Evolutionary conservation across 2,329 filamentous ascomycete genomes (phyloP).

Genomic region (Mariannaea elegans): DNA sequence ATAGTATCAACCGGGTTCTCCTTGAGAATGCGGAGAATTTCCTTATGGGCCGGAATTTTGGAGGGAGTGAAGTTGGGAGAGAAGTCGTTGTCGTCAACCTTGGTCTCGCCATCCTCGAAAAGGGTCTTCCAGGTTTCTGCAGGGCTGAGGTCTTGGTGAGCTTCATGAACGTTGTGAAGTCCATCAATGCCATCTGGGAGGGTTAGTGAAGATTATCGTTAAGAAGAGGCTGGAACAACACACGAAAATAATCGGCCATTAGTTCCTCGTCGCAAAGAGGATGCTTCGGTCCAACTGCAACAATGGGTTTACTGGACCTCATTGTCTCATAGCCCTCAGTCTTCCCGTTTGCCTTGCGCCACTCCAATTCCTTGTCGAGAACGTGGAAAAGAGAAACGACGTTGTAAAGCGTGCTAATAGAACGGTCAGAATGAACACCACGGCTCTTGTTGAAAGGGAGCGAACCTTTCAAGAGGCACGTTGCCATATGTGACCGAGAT

Average conservation of each 20-base stretch:
- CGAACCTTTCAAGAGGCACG: conserved; percentile 81
- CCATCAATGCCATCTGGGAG: conserved; percentile 76
- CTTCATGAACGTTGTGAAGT: conserved; percentile 76
- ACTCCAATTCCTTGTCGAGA: conserved; percentile 86
- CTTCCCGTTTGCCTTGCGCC: conserved; percentile 76
- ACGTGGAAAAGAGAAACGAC: conserved; percentile 91
- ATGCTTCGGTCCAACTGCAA: conserved; percentile 87
- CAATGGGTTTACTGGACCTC: conserved; percentile 77
- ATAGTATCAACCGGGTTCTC: conserved; percentile 86
- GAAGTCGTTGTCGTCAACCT: conserved; percentile 54
- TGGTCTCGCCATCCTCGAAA: conserved; percentile 56
- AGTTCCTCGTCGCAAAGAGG: conserved; percentile 85
- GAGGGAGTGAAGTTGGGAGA: conserved; percentile 79
- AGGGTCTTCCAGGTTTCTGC: conserved; percentile 77
- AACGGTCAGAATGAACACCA: not conserved
- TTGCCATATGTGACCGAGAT: conserved; percentile 95
- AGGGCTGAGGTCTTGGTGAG: conserved; percentile 79
- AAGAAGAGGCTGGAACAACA: conserved; percentile 17
- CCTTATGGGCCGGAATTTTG: conserved; percentile 76
- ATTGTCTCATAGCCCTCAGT: conserved; percentile 78
- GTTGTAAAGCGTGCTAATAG: conserved; percentile 80
- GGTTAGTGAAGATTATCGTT: conserved; percentile 10
- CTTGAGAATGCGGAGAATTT: conserved; percentile 86
- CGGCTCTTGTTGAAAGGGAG: not conserved
- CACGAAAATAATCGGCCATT: conserved; percentile 88